A percentile compares a stretch with the other conserved stretches of the same genome.
These are phyloP conservation scores for Coemansia sp. DNA, from an alignment of 192 early-diverging fungal species.

Conservation along the genomic window DNA sequence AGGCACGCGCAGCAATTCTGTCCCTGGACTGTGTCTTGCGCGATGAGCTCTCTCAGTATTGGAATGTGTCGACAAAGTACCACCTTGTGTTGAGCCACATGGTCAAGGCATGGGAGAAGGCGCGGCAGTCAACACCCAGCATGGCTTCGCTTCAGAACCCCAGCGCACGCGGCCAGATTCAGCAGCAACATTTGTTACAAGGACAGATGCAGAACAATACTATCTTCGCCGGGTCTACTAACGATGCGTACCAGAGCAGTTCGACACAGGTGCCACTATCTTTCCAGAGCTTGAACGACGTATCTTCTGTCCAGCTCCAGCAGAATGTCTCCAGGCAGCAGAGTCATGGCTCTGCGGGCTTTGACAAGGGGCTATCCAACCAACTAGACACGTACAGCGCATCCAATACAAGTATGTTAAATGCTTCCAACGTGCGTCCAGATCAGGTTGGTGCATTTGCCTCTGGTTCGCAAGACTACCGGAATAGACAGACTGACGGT, in stretches of 20 bases:
- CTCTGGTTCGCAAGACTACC: too few relatives aligned
- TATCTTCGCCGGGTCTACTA: constrained; percentile 18
- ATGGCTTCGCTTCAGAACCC: constrained; percentile 22
- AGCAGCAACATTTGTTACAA: constrained; percentile 15
- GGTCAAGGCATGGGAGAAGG: constrained; percentile 57
- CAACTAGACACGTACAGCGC: constrained; percentile 36
- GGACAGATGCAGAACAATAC: constrained; percentile 3
- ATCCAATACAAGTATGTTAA: background rate
- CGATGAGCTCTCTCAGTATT: constrained; percentile 51
- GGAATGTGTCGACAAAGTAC: constrained; percentile 54
- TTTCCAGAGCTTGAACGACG: too few relatives aligned
- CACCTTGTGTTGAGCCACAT: constrained; percentile 49
- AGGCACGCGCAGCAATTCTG: constrained; percentile 49
- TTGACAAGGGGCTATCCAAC: constrained; percentile 16
- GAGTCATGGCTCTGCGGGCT: background rate
- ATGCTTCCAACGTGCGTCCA: background rate
- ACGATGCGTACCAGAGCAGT: constrained; percentile 26
- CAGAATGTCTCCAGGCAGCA: too few relatives aligned
- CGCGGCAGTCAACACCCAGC: constrained; percentile 41
- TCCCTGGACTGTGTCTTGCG: constrained; percentile 44
- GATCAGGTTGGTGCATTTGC: background rate
- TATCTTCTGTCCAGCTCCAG: too few relatives aligned
- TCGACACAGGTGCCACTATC: constrained; percentile 24
- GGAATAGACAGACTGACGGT: background rate
- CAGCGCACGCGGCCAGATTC: background rate